Conservation (phyloP, 495 filamentous ascomycete genomes). For the Acidiella bohemica region DNA sequence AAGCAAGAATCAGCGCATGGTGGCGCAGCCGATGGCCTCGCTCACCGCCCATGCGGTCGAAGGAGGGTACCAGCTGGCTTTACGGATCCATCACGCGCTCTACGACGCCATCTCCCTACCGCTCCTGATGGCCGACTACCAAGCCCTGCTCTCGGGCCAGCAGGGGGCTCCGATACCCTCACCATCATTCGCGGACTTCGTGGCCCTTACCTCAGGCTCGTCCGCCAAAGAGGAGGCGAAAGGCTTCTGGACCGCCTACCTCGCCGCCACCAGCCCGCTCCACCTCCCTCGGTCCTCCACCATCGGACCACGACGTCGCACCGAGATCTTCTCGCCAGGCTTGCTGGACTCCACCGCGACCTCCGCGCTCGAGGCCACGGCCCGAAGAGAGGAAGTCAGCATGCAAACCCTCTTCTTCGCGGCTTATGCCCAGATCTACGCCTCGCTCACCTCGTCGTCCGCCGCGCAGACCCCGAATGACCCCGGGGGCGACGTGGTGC, state of each 20-base stretch:
- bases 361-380: conserved; percentile 25
- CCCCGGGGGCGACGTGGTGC: conserved; percentile 27
- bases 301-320: conserved; percentile 16
- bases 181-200: conserved; percentile 20
- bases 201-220: conserved; percentile 20
- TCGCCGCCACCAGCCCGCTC: conserved; percentile 22
- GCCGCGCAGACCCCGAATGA: neutral
- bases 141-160: conserved; percentile 27
- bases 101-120: conserved; percentile 48
- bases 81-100: conserved; percentile 49
- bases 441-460: conserved; percentile 10
- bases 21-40: conserved; percentile 21
- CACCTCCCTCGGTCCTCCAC: conserved; percentile 11
- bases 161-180: neutral
- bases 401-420: conserved; percentile 41
- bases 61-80: conserved; percentile 20
- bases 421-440: conserved; percentile 33
- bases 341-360: conserved; percentile 10
- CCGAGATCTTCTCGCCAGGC: conserved; percentile 32
- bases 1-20: conserved; percentile 9
- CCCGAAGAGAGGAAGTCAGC: conserved; percentile 30
- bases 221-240: conserved; percentile 17
- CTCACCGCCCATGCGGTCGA: conserved; percentile 22
- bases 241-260: conserved; percentile 45
- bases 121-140: conserved; percentile 34